Percentiles rank a stretch among this genome's conserved stretches.
Conservation (phyloP, 2,329 filamentous ascomycete genomes). For the Neoarthrinium moseri region DNA sequence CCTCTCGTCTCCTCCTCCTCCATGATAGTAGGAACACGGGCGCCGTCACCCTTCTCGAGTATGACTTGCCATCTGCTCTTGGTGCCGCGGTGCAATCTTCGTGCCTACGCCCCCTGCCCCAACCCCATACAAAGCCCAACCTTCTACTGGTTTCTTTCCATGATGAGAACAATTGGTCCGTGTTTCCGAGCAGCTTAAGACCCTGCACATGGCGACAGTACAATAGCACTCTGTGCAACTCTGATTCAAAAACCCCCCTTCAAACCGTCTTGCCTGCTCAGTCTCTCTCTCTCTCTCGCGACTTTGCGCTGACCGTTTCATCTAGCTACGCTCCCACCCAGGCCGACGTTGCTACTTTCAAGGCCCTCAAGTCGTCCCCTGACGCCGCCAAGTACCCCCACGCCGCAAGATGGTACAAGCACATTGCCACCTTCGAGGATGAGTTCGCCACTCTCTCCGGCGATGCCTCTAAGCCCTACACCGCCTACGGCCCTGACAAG, state of each 20-base stretch:
- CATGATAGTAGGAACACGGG: too few species aligned
- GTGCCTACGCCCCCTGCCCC: background rate
- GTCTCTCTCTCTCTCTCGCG: too few species aligned
- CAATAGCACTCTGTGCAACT: constrained; percentile 35
- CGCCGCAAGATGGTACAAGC: constrained; percentile 98
- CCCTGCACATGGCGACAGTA: constrained; percentile 53
- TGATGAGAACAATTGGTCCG: constrained; percentile 80
- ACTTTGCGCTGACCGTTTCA: constrained; percentile 1
- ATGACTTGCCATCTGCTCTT: background rate
- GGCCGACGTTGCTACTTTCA: constrained; percentile 95
- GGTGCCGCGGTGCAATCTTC: constrained; percentile 9
- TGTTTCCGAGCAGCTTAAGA: constrained; percentile 81
- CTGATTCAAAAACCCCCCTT: constrained; percentile 23
- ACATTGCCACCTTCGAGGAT: constrained; percentile 88
- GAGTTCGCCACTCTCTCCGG: constrained; percentile 91
- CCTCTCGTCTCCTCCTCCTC: background rate
- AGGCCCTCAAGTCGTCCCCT: constrained; percentile 76
- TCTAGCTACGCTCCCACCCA: constrained; percentile 70
- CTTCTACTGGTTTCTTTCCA: constrained; percentile 18
- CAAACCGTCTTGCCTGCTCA: too few species aligned
- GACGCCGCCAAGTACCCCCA: constrained; percentile 86
- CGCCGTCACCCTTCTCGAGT: too few species aligned
- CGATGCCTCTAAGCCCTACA: constrained; percentile 85
- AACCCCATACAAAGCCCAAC: background rate
- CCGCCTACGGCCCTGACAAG: constrained; percentile 85